Base-by-base conservation (phyloP, 371 early-diverging fungal genomes). In the Encephalitozoon hellem region DNA sequence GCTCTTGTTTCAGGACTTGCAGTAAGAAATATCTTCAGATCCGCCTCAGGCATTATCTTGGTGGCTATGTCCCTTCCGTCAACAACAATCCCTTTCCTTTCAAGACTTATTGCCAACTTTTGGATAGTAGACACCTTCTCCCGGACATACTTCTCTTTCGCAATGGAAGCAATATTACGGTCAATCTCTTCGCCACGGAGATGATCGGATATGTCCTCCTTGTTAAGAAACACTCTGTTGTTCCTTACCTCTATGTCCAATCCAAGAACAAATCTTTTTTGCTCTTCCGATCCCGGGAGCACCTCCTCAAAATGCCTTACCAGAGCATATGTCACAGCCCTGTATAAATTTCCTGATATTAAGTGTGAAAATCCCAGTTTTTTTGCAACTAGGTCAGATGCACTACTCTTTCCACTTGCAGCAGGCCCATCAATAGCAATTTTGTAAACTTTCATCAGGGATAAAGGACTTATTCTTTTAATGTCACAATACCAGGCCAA, bases 41-140 rank as follows among this genome's bases (percentile, higher is more conserved):
- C 89, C 0, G 95, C 95, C 76, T 90, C 83, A 0, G 94, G 93
- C 41, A 94, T 84, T 2, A 94, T 89, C 0, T 88, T 88, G 0
- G 93, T 91, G 15, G 93, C 94, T 63, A 93, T 92, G 84, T 94
- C 95, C 4, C 95, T 84, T 6, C 95, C 95, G 82, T 94, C 95
- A 89, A 94, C 91, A 6, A 94, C 91, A 18, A 93, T 83, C 23
- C 92, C 92, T 2, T 77, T 75, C 1, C 86, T 67, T 0, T 72
- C 74, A 2, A 65, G 68, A 6, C 86, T 79, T 15, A 88, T 88
- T 9, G 86, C 71, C 0, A 68, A 77, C 0, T 89, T 86, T 74
- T 92, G 90, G 49, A 89, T 88, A 5, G 87, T 75, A 0, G 88
- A 81, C 6, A 92, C 84, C 0, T 87, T 87, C 1, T 87, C 73